Conservation (phyloP, 2,329 filamentous ascomycete genomes). For the Clarireedia homoeocarpa region DNA sequence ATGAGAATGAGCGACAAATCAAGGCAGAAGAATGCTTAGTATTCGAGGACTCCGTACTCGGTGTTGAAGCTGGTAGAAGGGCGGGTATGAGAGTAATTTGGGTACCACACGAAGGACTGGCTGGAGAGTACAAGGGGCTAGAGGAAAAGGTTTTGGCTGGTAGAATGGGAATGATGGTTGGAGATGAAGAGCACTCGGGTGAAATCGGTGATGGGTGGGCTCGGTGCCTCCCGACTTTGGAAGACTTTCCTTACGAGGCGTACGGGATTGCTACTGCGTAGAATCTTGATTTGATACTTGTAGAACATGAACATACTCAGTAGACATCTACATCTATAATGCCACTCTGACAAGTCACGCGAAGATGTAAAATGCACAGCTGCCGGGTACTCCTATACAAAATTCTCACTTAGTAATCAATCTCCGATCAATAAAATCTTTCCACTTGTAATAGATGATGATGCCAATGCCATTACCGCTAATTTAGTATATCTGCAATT, state of each 20-base stretch:
- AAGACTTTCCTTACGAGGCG: conserved; percentile 48
- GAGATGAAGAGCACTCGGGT: conserved; percentile 48
- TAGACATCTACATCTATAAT: too few species aligned
- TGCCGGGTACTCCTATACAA: too few species aligned
- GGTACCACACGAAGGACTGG: conserved; percentile 76
- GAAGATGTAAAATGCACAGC: too few species aligned
- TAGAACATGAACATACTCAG: too few species aligned
- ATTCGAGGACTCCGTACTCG: conserved; percentile 91
- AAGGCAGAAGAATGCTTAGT: conserved; percentile 83
- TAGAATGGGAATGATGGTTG: conserved; percentile 45
- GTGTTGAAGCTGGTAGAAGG: conserved; percentile 81
- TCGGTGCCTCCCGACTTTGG: conserved; percentile 43
- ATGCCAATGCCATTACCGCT: too few species aligned
- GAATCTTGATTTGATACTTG: too few species aligned
- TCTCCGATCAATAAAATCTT: too few species aligned
- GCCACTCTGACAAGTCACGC: too few species aligned
- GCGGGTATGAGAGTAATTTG: conserved; percentile 94
- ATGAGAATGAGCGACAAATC: conserved; percentile 55
- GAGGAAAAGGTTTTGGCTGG: conserved; percentile 82
- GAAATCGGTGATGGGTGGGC: conserved; percentile 54
- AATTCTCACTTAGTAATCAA: too few species aligned
- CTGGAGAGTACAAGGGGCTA: conserved; percentile 65
- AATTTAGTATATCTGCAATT: too few species aligned
- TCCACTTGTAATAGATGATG: too few species aligned
- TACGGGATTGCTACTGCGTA: conserved; percentile 41